Evolutionary conservation across 768 basidiomycete genomes (phyloP).

Genomic region (Sporobolomyces pararoseus): DNA sequence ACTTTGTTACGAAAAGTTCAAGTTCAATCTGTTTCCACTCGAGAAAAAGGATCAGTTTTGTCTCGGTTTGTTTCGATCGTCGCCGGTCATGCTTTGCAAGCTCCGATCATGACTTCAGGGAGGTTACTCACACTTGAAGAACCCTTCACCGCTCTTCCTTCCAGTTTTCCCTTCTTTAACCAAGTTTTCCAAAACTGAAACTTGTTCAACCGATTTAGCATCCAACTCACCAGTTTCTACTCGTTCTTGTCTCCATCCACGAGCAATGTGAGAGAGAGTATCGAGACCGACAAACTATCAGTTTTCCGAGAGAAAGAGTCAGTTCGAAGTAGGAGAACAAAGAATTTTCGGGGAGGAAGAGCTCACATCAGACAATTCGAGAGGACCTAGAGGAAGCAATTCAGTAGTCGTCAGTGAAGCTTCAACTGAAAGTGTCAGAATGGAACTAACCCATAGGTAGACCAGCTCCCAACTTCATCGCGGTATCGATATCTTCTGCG

Average conservation of each 20-base stretch:
- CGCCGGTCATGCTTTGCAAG: too few relatives aligned
- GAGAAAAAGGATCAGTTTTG: too few relatives aligned
- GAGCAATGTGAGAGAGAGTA: slow-evolving; percentile 48
- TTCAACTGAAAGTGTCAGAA: background rate
- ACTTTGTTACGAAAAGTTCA: too few relatives aligned
- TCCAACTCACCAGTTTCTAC: slow-evolving; percentile 49
- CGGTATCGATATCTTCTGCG: slow-evolving; percentile 52
- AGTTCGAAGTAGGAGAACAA: background rate
- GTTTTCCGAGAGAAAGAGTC: background rate
- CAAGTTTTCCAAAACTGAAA: slow-evolving; percentile 49
- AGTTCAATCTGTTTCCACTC: too few relatives aligned
- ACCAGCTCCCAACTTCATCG: slow-evolving; percentile 55
- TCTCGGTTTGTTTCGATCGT: too few relatives aligned
- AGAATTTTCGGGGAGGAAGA: too few relatives aligned
- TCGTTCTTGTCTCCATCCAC: slow-evolving; percentile 51
- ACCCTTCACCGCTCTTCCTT: slow-evolving; percentile 52
- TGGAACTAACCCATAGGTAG: slow-evolving; percentile 22
- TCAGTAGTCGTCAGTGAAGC: background rate
- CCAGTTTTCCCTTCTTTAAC: slow-evolving; percentile 52
- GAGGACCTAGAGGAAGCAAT: slow-evolving; percentile 45
- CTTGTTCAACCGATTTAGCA: slow-evolving; percentile 47
- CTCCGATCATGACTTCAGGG: too few relatives aligned
- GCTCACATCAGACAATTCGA: slow-evolving; percentile 43
- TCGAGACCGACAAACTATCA: slow-evolving; percentile 52
- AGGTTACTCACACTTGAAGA: slow-evolving; percentile 49